These are phyloP conservation scores for Eremochloa ophiuroides DNA, from an alignment of 176 grass and related monocot species.

Conservation along the genomic window DNA sequence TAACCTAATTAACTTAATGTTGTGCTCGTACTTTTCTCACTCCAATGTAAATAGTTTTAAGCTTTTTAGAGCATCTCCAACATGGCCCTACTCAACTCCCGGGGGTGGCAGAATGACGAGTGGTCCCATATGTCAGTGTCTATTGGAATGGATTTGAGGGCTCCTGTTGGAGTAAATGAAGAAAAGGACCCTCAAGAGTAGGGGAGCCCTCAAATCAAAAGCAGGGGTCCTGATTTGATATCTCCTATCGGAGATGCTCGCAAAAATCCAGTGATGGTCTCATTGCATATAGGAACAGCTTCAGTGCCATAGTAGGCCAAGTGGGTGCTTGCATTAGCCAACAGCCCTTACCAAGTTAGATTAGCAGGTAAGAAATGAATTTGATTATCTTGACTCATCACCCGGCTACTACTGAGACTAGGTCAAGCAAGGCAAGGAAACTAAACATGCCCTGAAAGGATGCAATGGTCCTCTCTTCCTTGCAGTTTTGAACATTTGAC, in stretches of 20 bases:
- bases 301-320: background rate
- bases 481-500: background rate
- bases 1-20: background rate
- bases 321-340: background rate
- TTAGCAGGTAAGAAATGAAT: background rate
- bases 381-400: background rate
- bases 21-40: background rate
- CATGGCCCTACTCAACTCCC: background rate
- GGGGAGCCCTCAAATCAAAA: background rate
- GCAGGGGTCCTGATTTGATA: background rate
- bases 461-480: background rate
- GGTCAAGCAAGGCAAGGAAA: background rate
- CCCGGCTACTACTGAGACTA: background rate
- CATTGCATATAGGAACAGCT: background rate
- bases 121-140: background rate
- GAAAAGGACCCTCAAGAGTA: background rate
- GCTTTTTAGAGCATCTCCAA: background rate
- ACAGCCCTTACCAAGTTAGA: background rate
- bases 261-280: background rate
- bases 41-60: background rate
- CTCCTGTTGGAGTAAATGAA: background rate
- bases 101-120: background rate
- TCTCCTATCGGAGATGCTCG: background rate
- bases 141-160: background rate
- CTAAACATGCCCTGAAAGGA: background rate